phyloP scores from a whole-genome alignment of 495 filamentous ascomycete genomes.

The Glutinoglossum americanum region DNA sequence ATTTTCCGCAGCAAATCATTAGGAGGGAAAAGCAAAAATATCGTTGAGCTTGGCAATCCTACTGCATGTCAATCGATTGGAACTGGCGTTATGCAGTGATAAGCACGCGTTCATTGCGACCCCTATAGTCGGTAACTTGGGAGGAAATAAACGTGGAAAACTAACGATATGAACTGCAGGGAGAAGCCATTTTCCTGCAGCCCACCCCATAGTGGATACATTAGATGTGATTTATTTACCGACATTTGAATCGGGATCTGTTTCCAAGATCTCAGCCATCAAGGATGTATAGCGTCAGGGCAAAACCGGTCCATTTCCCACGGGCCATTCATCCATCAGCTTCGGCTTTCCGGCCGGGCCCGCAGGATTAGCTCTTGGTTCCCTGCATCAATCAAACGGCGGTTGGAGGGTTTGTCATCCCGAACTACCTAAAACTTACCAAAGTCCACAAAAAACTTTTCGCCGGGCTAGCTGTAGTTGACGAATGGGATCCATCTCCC shows the following conservation, averaged over 20 bases:
- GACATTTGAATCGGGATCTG: not conserved
- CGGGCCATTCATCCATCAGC: not conserved
- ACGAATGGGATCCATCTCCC: not conserved
- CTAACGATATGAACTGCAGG: not conserved
- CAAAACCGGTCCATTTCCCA: not conserved
- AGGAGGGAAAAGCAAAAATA: not conserved
- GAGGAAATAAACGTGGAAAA: not conserved
- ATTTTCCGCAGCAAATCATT: not conserved
- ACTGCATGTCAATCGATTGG: conserved; percentile 1
- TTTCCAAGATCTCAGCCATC: not conserved
- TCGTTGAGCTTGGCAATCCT: not conserved
- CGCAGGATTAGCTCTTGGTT: not conserved
- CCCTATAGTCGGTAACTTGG: not conserved
- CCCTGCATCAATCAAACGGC: not conserved
- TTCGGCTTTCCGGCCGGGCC: not conserved
- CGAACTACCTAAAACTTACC: not conserved
- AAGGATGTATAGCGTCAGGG: not conserved
- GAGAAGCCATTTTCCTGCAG: conserved; percentile 1
- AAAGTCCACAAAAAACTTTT: not conserved
- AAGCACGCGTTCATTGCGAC: not conserved
- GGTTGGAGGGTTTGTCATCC: not conserved
- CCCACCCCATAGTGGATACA: not conserved
- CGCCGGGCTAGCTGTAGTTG: not conserved
- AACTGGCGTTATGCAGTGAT: not conserved
- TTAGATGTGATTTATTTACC: not conserved